Evolutionary conservation across 2,329 filamentous ascomycete genomes (phyloP).

Genomic region (Arthrinium phaeospermum): DNA sequence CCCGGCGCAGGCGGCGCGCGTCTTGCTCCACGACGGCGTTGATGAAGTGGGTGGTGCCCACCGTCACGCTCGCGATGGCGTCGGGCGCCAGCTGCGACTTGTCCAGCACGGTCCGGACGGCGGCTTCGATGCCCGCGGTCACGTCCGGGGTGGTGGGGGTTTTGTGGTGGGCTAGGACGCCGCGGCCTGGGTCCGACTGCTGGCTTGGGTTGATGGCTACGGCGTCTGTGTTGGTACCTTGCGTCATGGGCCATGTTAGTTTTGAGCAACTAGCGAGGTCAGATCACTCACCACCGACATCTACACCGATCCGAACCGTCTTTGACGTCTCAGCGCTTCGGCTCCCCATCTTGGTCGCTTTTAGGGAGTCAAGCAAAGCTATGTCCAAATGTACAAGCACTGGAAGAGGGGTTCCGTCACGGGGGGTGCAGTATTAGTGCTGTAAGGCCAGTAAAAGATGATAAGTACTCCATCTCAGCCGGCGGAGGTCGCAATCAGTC

Average conservation of each 20-base stretch:
- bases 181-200: constrained; percentile 37
- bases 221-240: constrained; percentile 55
- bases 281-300: background rate
- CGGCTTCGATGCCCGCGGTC: constrained; percentile 46
- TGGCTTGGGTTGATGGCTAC: constrained; percentile 49
- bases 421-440: background rate
- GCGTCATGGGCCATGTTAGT: background rate
- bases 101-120: constrained; percentile 45
- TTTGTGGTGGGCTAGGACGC: constrained; percentile 52
- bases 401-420: fast-evolving
- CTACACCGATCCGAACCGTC: background rate
- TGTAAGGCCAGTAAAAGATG: background rate
- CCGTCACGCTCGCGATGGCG: constrained; percentile 51
- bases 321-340: background rate
- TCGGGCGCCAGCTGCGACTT: constrained; percentile 26
- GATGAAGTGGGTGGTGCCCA: constrained; percentile 61
- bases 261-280: too few relatives aligned
- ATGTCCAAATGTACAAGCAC: too few relatives aligned
- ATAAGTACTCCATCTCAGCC: background rate
- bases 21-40: constrained; percentile 61
- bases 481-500: background rate
- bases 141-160: constrained; percentile 49
- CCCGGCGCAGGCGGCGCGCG: constrained; percentile 47
- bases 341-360: background rate
- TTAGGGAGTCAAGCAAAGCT: too few relatives aligned